phyloP scores from a whole-genome alignment of 2,329 filamentous ascomycete species.

The Fusarium subtropicale region DNA sequence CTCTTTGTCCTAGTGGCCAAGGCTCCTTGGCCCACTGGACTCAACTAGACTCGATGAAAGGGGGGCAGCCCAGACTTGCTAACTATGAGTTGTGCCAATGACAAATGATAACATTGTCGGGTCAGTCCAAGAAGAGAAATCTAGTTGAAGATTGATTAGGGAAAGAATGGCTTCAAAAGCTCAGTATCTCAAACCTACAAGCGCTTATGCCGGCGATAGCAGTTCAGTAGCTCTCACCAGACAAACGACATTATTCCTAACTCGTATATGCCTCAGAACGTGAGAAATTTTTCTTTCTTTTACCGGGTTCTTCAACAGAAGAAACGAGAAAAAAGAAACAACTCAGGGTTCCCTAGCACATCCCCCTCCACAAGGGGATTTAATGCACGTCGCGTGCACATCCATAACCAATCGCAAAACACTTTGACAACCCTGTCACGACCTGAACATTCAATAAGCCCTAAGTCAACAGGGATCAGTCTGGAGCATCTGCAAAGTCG shows the following conservation, averaged over 20 bases:
- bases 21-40: slow-evolving; percentile 16
- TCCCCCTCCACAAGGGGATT: slow-evolving; percentile 14
- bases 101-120: neutral
- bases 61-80: slow-evolving; percentile 19
- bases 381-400: slow-evolving; percentile 32
- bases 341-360: slow-evolving; percentile 3
- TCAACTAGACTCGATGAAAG: slow-evolving; percentile 23
- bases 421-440: slow-evolving; percentile 18
- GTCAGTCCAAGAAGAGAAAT: slow-evolving; percentile 4
- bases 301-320: slow-evolving; percentile 11
- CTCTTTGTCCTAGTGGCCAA: slow-evolving; percentile 26
- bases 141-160: neutral
- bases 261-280: neutral
- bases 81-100: slow-evolving; percentile 13
- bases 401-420: slow-evolving; percentile 27
- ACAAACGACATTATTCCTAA: neutral
- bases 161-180: neutral
- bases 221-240: neutral
- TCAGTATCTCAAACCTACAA: neutral
- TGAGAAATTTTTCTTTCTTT: neutral
- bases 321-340: slow-evolving; percentile 18
- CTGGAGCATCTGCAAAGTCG: slow-evolving; percentile 9
- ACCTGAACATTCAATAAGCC: slow-evolving; percentile 38
- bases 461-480: slow-evolving; percentile 25
- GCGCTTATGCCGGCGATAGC: neutral